These are phyloP conservation scores for Ascocoryne sarcoides DNA, from an alignment of 2,329 filamentous ascomycete species.

Conservation along the genomic window DNA sequence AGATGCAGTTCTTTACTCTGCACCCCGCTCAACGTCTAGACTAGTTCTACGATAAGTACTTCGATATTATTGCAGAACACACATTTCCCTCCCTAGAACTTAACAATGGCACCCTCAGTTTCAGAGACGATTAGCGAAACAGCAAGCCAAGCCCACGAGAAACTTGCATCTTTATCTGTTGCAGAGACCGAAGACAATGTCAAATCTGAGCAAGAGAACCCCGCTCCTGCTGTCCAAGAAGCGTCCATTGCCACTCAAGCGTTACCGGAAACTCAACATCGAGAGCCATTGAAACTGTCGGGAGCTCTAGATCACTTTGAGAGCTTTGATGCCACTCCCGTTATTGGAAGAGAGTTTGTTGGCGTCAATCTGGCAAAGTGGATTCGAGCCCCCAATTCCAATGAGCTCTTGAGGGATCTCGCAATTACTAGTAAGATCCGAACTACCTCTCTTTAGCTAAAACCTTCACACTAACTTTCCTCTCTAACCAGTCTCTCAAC, in stretches of 20 bases:
- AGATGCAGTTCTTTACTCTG: neutral
- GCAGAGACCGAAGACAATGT: constrained; percentile 1
- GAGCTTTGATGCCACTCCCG: constrained; percentile 34
- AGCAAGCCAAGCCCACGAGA: constrained; percentile 20
- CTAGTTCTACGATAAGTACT: too few species aligned
- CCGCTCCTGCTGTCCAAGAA: constrained; percentile 17
- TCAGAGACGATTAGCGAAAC: constrained; percentile 17
- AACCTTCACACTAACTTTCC: too few species aligned
- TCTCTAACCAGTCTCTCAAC: constrained; percentile 47
- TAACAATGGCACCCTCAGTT: constrained; percentile 21
- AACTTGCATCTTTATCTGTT: constrained; percentile 15
- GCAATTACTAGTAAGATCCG: constrained; percentile 38
- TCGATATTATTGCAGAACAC: neutral
- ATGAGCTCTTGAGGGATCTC: constrained; percentile 40
- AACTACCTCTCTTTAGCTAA: too few species aligned
- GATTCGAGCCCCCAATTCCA: constrained; percentile 37
- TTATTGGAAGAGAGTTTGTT: constrained; percentile 38
- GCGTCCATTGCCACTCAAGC: constrained; percentile 1
- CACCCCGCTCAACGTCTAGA: neutral
- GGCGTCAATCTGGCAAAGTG: constrained; percentile 36
- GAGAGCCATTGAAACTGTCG: constrained; percentile 23
- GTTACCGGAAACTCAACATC: constrained; percentile 8
- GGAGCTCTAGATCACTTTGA: constrained; percentile 24
- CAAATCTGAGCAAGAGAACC: constrained; percentile 4
- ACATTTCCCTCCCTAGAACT: neutral